Evolutionary conservation across 1,284 basidiomycete species (phyloP), one percentile per base, ranked within the genome.

Genomic region (Sporisorium exsertum): DNA sequence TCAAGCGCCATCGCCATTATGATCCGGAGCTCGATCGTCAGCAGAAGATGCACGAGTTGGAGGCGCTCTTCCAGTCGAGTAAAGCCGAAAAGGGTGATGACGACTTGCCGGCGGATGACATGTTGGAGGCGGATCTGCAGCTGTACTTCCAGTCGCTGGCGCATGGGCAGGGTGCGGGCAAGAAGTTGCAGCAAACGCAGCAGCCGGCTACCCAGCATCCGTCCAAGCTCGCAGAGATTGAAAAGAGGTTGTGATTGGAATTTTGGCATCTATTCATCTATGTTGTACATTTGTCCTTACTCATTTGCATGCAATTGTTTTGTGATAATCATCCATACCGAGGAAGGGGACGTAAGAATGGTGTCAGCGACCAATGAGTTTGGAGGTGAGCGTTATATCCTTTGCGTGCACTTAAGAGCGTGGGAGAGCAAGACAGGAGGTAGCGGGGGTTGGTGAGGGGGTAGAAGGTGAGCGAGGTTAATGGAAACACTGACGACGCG

Each of bases 1-100:
- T 88, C 68, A 88, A 89, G 83, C 84, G 88, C 18, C 86, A 88
- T 79, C 78, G 83, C 22, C 80, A 87, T 57, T 89, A 89, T 84
- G 87, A 89, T 80, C 86, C 88, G 18, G 87, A 87, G 67, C 85
- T 87, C 57, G 89, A 89, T 83, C 78, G 86, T 35, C 80, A 86
- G 78, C 84, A 86, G 70, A 87, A 87, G 81, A 86, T 88, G 50
- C 85, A 86, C 43, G 88, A 89, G 84, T 81, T 89, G n/a, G 84
- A 87, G 50, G 82, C 80, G 60, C 80, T 87, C 51, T 89, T 87
- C 79, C 76, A 85, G 47, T 62, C 57, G 37, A 70, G 60, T 22
- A 61, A 67, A 49, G 47, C 27, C 49, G 77, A 77, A 16, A 66
- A 85, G 54, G 55, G 43, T 33, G 59, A 58, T 7, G 66, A 68